These are phyloP conservation scores for Pleurotus tuoliensis DNA, from an alignment of 768 basidiomycete genomes.

Conservation along the genomic window DNA sequence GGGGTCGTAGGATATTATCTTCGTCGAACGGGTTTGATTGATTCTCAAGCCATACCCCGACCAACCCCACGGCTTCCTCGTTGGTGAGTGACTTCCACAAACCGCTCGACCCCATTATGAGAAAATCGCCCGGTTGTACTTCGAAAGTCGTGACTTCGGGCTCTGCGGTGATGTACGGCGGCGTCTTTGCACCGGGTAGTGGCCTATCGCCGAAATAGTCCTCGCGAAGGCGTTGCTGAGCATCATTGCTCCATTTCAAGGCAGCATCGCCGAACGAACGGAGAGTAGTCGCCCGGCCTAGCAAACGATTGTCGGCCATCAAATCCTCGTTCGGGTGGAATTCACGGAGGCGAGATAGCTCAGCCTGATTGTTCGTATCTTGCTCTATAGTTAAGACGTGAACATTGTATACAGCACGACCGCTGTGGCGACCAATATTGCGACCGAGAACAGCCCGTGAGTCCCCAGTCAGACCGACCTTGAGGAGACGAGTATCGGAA, in stretches of 20 bases:
- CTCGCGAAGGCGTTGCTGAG: conserved; percentile 30
- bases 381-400: conserved; percentile 38
- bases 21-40: background rate
- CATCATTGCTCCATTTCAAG: conserved; percentile 37
- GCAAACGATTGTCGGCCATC: conserved; percentile 21
- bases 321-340: conserved; percentile 27
- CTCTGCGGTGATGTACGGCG: conserved; percentile 47
- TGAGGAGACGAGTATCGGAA: conserved; percentile 26
- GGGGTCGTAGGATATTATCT: background rate
- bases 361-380: conserved; percentile 27
- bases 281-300: conserved; percentile 14
- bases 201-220: conserved; percentile 31
- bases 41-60: conserved; percentile 42
- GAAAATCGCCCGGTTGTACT: conserved; percentile 44
- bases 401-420: conserved; percentile 28
- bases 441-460: conserved; percentile 40
- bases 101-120: conserved; percentile 50
- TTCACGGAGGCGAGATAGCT: conserved; percentile 24
- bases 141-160: conserved; percentile 44
- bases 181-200: conserved; percentile 29
- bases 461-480: conserved; percentile 36
- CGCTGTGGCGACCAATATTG: conserved; percentile 16
- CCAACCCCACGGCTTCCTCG: conserved; percentile 51
- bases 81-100: conserved; percentile 52
- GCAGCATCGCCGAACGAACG: conserved; percentile 41